These are phyloP conservation scores for Ilyonectria sp. DNA, from an alignment of 2,329 filamentous ascomycete species.

Conservation along the genomic window DNA sequence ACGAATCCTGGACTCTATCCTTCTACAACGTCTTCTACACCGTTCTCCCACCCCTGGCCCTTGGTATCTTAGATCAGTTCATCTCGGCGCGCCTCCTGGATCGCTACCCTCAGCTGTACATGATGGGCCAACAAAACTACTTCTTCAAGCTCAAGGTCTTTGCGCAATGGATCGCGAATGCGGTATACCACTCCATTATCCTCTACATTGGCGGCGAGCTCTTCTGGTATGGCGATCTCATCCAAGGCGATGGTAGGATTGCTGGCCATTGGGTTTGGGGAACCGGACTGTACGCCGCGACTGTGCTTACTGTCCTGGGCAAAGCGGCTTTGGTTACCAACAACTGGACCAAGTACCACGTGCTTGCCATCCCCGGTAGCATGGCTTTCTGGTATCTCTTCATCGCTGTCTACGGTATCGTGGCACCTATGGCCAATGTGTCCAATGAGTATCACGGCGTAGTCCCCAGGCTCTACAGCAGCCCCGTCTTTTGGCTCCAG, in stretches of 20 bases:
- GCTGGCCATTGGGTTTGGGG: constrained; percentile 99
- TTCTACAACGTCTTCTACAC: constrained; percentile 99
- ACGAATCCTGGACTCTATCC: constrained; percentile 99
- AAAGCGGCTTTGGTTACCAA: constrained; percentile 96
- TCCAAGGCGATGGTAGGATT: constrained; percentile 82
- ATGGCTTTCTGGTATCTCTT: constrained; percentile 94
- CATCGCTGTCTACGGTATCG: constrained; percentile 87
- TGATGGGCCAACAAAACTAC: constrained; percentile 90
- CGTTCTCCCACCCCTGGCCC: constrained; percentile 90
- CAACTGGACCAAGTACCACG: constrained; percentile 98
- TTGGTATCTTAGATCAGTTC: constrained; percentile 98
- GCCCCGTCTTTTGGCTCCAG: constrained; percentile 93
- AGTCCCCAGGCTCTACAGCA: constrained; percentile 83
- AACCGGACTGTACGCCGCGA: constrained; percentile 92
- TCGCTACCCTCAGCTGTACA: constrained; percentile 95
- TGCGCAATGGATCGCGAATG: constrained; percentile 92
- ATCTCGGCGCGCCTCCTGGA: constrained; percentile 94
- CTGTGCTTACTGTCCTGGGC: constrained; percentile 92
- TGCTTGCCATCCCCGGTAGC: constrained; percentile 94
- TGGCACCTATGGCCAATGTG: constrained; percentile 86
- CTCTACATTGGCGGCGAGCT: constrained; percentile 89
- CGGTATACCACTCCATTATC: constrained; percentile 94
- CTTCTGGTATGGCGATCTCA: constrained; percentile 86
- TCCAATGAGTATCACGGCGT: constrained; percentile 90
- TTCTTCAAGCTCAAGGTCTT: constrained; percentile 97